Percentiles rank a stretch among this genome's conserved stretches.
Conservation (phyloP, 2,329 filamentous ascomycete genomes). For the Stachybotrys chlorohalonatus region DNA sequence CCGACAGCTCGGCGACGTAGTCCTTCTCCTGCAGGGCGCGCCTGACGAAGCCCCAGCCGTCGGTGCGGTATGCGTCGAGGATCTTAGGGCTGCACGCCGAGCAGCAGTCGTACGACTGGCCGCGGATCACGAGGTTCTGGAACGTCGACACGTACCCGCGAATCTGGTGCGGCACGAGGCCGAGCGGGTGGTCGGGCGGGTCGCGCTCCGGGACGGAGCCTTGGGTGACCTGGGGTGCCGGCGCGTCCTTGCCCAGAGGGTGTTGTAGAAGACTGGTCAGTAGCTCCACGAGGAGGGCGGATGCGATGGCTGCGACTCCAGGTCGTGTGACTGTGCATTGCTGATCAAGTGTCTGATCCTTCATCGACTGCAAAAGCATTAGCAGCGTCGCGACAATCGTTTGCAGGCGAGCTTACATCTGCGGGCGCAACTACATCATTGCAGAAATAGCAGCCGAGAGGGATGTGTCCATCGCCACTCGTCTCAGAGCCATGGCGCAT, state of each 20-base stretch:
- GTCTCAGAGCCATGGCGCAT: conserved; percentile 82
- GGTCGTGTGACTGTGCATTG: conserved; percentile 96
- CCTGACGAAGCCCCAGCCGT: conserved; percentile 71
- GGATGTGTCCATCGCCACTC: conserved; percentile 44
- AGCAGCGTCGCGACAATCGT: not conserved
- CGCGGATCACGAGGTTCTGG: conserved; percentile 63
- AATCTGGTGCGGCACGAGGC: conserved; percentile 70
- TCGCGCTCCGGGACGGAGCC: conserved; percentile 41
- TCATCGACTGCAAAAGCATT: conserved; percentile 58
- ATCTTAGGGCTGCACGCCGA: conserved; percentile 70
- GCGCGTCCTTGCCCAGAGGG: conserved; percentile 56
- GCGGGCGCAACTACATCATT: conserved; percentile 93
- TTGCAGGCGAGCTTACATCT: conserved; percentile 56
- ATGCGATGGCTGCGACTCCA: conserved; percentile 85
- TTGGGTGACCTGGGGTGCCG: conserved; percentile 39
- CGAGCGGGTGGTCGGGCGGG: conserved; percentile 50
- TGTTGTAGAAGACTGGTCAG: conserved; percentile 84
- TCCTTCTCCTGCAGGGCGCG: conserved; percentile 65
- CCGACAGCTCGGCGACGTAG: conserved; percentile 69
- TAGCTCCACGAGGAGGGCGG: conserved; percentile 81
- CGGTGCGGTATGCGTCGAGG: conserved; percentile 54
- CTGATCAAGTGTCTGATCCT: conserved; percentile 91
- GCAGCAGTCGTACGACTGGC: conserved; percentile 70
- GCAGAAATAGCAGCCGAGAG: conserved; percentile 95
- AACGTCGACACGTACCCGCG: conserved; percentile 70